Conservation (phyloP, 495 filamentous ascomycete genomes). For the Aspergillus sparsus region DNA sequence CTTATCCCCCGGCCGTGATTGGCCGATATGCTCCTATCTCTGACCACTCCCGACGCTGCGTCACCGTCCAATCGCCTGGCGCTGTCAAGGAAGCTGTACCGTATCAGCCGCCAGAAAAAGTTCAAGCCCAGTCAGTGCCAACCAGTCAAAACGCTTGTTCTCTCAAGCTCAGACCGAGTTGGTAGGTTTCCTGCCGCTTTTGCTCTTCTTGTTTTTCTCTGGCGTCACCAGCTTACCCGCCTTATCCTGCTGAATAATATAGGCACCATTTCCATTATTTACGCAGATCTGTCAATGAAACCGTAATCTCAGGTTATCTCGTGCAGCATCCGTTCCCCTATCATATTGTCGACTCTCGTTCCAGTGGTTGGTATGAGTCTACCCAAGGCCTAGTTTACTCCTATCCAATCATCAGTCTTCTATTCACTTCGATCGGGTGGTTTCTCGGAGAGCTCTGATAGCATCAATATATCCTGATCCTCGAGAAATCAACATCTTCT, state of each 20-base stretch:
- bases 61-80: slow-evolving; percentile 9
- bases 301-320: slow-evolving; percentile 23
- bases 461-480: neutral
- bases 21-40: slow-evolving; percentile 16
- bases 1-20: slow-evolving; percentile 2
- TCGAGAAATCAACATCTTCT: neutral
- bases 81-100: neutral
- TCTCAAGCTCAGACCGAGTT: neutral
- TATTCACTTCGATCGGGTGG: neutral
- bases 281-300: slow-evolving; percentile 29
- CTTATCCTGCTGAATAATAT: slow-evolving; percentile 18
- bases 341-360: neutral
- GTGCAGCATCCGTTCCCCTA: slow-evolving; percentile 19
- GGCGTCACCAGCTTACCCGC: slow-evolving; percentile 7
- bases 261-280: slow-evolving; percentile 32
- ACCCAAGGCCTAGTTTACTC: slow-evolving; percentile 1
- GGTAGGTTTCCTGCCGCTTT: neutral
- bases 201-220: neutral
- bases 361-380: neutral
- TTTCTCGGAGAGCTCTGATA: neutral
- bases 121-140: neutral
- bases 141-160: neutral
- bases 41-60: slow-evolving; percentile 10
- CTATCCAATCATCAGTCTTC: slow-evolving; percentile 13
- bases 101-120: neutral